Conservation (phyloP, 768 basidiomycete species). For the Coprinopsis marcescibilis region DNA sequence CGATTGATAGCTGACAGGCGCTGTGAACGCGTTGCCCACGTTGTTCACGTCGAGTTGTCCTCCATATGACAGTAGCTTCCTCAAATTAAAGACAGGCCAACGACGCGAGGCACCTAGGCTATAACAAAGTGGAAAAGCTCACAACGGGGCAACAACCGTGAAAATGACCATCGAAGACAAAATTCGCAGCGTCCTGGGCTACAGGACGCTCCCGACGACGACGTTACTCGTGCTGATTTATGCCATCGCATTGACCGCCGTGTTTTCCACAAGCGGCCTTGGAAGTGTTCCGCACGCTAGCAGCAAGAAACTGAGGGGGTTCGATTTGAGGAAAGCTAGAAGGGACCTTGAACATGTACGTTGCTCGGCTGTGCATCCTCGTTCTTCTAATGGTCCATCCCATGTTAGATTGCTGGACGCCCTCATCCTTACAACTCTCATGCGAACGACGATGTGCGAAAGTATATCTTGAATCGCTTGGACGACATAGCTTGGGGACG, state of each 20-base stretch:
- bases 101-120: too few relatives aligned
- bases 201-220: conserved; percentile 22
- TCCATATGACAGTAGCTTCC: too few relatives aligned
- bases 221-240: conserved; percentile 45
- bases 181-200: conserved; percentile 18
- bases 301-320: conserved; percentile 30
- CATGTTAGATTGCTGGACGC: conserved; percentile 47
- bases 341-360: conserved; percentile 51
- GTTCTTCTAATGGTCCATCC: not conserved
- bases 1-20: too few relatives aligned
- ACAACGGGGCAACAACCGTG: not conserved
- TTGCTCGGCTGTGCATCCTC: not conserved
- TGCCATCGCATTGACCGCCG: conserved; percentile 36
- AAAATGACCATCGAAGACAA: not conserved
- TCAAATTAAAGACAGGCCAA: too few relatives aligned
- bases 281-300: conserved; percentile 32
- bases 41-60: too few relatives aligned
- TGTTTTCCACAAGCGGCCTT: conserved; percentile 45
- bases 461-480: conserved; percentile 53
- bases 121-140: not conserved
- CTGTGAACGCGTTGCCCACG: too few relatives aligned
- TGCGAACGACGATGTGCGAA: conserved; percentile 63
- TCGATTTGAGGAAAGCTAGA: conserved; percentile 50
- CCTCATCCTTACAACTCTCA: conserved; percentile 80
- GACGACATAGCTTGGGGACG: conserved; percentile 36